These are phyloP conservation scores for Myxozyma neotropica DNA, from an alignment of 805 yeast genomes.

Conservation along the genomic window DNA sequence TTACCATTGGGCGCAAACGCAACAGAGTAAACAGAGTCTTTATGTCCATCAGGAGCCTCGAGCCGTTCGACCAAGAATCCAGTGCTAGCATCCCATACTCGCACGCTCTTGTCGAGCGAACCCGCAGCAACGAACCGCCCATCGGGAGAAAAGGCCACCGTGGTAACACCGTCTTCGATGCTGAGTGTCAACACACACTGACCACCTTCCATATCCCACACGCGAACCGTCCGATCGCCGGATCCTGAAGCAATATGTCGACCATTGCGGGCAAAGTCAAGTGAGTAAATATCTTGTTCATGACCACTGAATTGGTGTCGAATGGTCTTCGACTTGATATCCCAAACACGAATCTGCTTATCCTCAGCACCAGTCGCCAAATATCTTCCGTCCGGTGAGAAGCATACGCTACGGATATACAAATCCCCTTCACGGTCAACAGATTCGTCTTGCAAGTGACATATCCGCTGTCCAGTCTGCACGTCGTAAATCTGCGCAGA, in stretches of 20 bases:
- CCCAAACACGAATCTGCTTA: constrained; percentile 90
- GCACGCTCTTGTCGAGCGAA: constrained; percentile 88
- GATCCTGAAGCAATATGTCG: constrained; percentile 91
- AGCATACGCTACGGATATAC: constrained; percentile 93
- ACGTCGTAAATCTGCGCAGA: constrained; percentile 93
- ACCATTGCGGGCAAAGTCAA: constrained; percentile 94
- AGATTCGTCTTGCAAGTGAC: constrained; percentile 81
- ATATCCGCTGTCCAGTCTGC: constrained; percentile 85
- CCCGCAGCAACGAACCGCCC: constrained; percentile 96
- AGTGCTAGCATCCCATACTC: constrained; percentile 95
- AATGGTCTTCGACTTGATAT: constrained; percentile 80
- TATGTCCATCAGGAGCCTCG: constrained; percentile 94
- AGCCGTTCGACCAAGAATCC: constrained; percentile 90
- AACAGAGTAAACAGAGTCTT: constrained; percentile 92
- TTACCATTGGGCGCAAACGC: constrained; percentile 89
- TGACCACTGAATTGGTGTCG: constrained; percentile 83
- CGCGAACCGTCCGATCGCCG: constrained; percentile 93
- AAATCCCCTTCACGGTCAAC: constrained; percentile 75
- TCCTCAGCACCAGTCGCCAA: constrained; percentile 89
- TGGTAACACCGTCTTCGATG: constrained; percentile 97
- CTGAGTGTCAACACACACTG: constrained; percentile 85
- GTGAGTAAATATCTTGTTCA: constrained; percentile 95
- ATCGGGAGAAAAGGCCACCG: constrained; percentile 95
- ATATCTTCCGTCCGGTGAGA: constrained; percentile 91
- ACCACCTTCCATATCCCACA: constrained; percentile 92